Conservation (phyloP, 2,329 filamentous ascomycete species). For the Colletotrichum lupini region DNA sequence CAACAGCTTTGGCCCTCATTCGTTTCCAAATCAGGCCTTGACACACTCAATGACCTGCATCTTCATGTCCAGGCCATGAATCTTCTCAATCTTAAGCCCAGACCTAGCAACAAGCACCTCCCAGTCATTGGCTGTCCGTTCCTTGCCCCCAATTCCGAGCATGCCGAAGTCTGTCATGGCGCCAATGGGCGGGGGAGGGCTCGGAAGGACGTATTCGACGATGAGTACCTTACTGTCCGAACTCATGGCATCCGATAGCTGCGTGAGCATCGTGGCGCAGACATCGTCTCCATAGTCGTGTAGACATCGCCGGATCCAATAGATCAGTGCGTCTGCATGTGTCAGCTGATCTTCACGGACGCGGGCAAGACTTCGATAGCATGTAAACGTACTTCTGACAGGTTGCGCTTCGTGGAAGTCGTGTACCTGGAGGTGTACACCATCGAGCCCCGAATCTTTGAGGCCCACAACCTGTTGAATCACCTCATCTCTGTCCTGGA, state of each 20-base stretch:
- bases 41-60: slow-evolving; percentile 31
- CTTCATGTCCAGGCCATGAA: slow-evolving; percentile 32
- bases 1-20: too few relatives aligned
- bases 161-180: slow-evolving; percentile 44
- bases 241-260: slow-evolving; percentile 44
- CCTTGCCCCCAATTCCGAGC: slow-evolving; percentile 46
- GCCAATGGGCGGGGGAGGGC: slow-evolving; percentile 39
- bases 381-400: slow-evolving; percentile 22
- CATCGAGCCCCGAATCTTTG: slow-evolving; percentile 3
- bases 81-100: slow-evolving; percentile 42
- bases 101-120: slow-evolving; percentile 38
- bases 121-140: slow-evolving; percentile 42
- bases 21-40: not conserved
- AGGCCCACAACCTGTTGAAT: slow-evolving; percentile 17
- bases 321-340: slow-evolving; percentile 46
- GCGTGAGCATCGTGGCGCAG: slow-evolving; percentile 44
- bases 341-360: slow-evolving; percentile 10
- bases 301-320: slow-evolving; percentile 49
- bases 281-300: slow-evolving; percentile 51
- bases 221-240: slow-evolving; percentile 47
- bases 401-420: slow-evolving; percentile 40
- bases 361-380: not conserved
- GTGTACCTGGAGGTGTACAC: slow-evolving; percentile 3
- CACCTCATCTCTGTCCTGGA: slow-evolving; percentile 39
- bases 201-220: slow-evolving; percentile 43